Conservation (phyloP, 495 filamentous ascomycete species). For the Trichoderma asperelloides region DNA sequence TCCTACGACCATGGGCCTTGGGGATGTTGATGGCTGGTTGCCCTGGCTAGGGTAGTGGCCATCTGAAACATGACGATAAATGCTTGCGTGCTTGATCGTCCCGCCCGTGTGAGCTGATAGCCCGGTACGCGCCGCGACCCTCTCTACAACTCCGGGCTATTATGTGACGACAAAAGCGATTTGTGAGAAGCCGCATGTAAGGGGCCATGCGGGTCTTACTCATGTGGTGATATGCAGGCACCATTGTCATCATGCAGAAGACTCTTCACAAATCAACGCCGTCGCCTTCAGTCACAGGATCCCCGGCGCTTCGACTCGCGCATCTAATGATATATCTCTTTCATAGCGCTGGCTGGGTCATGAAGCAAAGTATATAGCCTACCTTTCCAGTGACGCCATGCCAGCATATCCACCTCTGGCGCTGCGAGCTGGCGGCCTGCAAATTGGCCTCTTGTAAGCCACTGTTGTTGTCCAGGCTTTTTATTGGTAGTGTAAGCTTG, state of each 20-base stretch:
- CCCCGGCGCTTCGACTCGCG: neutral
- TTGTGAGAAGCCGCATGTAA: neutral
- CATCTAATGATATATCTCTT: neutral
- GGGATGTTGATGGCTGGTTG: neutral
- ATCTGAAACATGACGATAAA: conserved; percentile 4
- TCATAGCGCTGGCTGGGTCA: neutral
- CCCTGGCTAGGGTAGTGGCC: neutral
- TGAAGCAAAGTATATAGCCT: neutral
- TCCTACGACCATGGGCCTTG: neutral
- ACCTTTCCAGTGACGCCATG: neutral
- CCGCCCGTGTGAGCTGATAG: conserved; percentile 3
- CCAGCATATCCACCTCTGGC: neutral
- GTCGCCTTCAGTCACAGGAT: neutral
- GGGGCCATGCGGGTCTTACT: neutral
- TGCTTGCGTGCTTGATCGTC: conserved; percentile 7
- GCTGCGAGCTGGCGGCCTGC: neutral
- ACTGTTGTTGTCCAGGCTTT: neutral
- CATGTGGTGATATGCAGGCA: neutral
- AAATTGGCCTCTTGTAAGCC: neutral
- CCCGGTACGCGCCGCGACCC: neutral
- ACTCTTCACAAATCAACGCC: neutral
- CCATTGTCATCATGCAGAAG: neutral
- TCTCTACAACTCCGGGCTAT: neutral
- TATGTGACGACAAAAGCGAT: neutral
- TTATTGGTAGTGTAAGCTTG: neutral